Conservation (phyloP, 73 alveolate genomes). For the Tetrahymena borealis region DNA sequence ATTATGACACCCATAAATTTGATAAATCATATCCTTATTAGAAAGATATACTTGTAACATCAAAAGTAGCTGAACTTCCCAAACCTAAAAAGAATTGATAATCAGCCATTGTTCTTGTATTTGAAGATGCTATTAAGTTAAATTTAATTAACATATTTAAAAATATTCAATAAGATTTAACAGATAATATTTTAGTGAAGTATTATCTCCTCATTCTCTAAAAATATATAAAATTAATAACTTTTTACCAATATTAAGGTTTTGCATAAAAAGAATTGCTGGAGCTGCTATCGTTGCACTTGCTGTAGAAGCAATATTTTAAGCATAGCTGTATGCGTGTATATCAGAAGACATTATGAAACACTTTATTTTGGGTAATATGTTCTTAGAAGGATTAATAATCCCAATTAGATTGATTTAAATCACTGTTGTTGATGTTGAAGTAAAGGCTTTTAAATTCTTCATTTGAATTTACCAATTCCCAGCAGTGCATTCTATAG, state of each 20-base stretch:
- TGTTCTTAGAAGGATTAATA: conserved; percentile 4
- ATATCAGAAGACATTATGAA: conserved; percentile 10
- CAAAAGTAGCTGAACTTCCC: conserved; percentile 5
- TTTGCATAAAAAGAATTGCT: conserved; percentile 4
- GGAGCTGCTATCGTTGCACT: conserved; percentile 16
- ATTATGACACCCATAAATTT: conserved; percentile 18
- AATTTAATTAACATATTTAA: background rate
- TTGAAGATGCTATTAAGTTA: conserved; percentile 9
- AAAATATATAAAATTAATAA: too few relatives aligned
- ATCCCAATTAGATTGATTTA: background rate
- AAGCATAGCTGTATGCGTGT: conserved; percentile 24
- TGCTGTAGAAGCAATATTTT: background rate
- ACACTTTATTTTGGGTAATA: background rate
- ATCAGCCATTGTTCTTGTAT: conserved; percentile 34
- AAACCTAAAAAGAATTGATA: background rate
- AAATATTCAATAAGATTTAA: too few relatives aligned
- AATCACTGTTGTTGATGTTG: background rate
- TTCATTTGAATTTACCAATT: conserved; percentile 10
- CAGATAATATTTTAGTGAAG: too few relatives aligned
- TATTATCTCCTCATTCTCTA: too few relatives aligned
- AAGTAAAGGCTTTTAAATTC: conserved; percentile 12
- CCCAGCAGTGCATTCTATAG: conserved; percentile 12
- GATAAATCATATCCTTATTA: conserved; percentile 28
- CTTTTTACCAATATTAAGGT: background rate
- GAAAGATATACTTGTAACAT: background rate